These are phyloP conservation scores for Annulohypoxylon nitens DNA, from an alignment of 495 filamentous ascomycete genomes.

Conservation along the genomic window DNA sequence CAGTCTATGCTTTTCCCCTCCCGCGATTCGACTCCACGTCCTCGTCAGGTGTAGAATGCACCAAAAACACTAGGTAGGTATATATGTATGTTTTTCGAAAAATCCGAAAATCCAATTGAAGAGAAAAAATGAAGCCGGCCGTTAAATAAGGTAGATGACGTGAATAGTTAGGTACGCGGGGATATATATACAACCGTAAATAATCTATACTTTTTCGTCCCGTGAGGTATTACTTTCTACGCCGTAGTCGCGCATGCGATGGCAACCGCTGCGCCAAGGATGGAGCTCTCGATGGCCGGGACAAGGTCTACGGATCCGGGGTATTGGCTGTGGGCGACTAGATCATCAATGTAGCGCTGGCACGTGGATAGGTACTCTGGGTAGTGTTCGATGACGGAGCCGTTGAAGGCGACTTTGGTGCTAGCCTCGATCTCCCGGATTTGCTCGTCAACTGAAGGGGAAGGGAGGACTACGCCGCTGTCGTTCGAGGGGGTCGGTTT, in stretches of 20 bases:
- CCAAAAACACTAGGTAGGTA: slow-evolving; percentile 8
- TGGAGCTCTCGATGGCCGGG: slow-evolving; percentile 69
- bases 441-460: slow-evolving; percentile 39
- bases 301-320: slow-evolving; percentile 63
- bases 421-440: slow-evolving; percentile 44
- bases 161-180: background rate
- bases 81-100: slow-evolving; percentile 11
- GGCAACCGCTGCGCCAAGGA: slow-evolving; percentile 73
- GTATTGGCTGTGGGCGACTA: slow-evolving; percentile 52
- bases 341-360: slow-evolving; percentile 65
- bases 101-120: background rate
- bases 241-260: slow-evolving; percentile 59
- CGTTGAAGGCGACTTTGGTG: slow-evolving; percentile 71
- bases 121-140: background rate
- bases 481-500: slow-evolving; percentile 38
- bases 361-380: slow-evolving; percentile 64
- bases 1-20: slow-evolving; percentile 29
- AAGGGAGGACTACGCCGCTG: slow-evolving; percentile 34
- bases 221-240: background rate
- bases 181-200: slow-evolving; percentile 28
- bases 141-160: background rate
- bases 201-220: slow-evolving; percentile 11
- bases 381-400: slow-evolving; percentile 75
- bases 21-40: background rate
- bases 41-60: slow-evolving; percentile 10